Evolutionary conservation across 768 basidiomycete genomes (phyloP), one percentile per base, ranked within the genome.

Genomic region (Termitomyces sp.): DNA sequence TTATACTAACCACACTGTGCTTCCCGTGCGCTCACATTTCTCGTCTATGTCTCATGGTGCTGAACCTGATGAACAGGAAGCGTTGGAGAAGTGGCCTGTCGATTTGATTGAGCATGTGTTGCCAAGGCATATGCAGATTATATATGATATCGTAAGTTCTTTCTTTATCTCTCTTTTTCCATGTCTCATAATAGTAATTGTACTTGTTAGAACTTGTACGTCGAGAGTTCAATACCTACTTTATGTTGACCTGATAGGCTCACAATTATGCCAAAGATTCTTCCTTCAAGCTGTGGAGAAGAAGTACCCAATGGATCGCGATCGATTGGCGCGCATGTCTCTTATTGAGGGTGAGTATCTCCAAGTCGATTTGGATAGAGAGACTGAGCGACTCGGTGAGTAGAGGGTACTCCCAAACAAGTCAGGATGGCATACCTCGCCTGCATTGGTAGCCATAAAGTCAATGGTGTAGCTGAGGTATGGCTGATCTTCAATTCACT

Each of bases 401-500:
- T 57, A 90, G 94, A 96, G 83, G 89, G 91, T 15, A 67, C 79
- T 57, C 93, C 93, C 5, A 84, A 96, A 70, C 83, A 91, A 64
- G 80, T 97, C 58, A 80, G 92, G 59, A 94, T 94, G 90, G 92
- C 93, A 9, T 86, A 89, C 70, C 75, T 99, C 24, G 97, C 97
- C 17, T 88, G 87, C 68, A 88, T 98, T 57, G 93, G 76, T 74
- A 55, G 32, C 41, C 42, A 41, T 62, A 90, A 86, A 67, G 89
- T 94, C 64, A 99, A 99, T 63, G 96, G 97, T 65, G 97, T 98
- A 14, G 96, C 97, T 10, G 96, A 94, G 75, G 84, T 87, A 60
- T 10, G 66, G 48, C 3, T 21, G 5, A 19, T 15, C 2, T 32
- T 17, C 7, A 17, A 35, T 37, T 24, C 7, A 0, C 34, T 17